Percentiles rank a stretch among this genome's conserved stretches.
These are phyloP conservation scores for Tuber indicum DNA, from an alignment of 495 filamentous ascomycete species.

Conservation along the genomic window DNA sequence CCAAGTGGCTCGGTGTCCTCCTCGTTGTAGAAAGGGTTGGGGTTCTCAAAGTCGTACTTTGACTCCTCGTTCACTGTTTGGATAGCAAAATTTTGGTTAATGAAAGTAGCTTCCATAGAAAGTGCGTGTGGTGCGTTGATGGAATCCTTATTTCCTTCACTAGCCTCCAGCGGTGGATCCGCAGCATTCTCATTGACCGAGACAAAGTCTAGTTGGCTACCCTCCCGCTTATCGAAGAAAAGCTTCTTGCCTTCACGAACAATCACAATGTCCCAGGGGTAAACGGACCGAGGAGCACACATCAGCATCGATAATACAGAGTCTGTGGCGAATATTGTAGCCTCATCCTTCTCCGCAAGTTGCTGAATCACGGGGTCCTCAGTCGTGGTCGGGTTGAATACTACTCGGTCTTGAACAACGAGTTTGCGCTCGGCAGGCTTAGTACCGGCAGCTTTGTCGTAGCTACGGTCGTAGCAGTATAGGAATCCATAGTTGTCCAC, in stretches of 20 bases:
- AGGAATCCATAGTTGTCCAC: slow-evolving; percentile 93
- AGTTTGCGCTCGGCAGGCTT: slow-evolving; percentile 82
- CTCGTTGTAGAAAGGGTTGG: slow-evolving; percentile 96
- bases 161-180: slow-evolving; percentile 82
- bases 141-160: slow-evolving; percentile 86
- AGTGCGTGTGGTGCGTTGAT: slow-evolving; percentile 88
- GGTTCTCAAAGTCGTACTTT: slow-evolving; percentile 74
- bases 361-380: slow-evolving; percentile 96
- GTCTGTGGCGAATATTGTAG: slow-evolving; percentile 93
- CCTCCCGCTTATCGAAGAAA: slow-evolving; percentile 96
- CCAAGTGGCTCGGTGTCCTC: slow-evolving; percentile 90
- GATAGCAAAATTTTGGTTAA: slow-evolving; percentile 98
- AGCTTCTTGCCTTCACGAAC: slow-evolving; percentile 85
- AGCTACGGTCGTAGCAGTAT: slow-evolving; percentile 91
- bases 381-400: slow-evolving; percentile 95
- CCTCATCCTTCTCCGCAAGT: slow-evolving; percentile 90
- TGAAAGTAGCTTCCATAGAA: slow-evolving; percentile 94
- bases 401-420: slow-evolving; percentile 78
- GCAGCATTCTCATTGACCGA: slow-evolving; percentile 99
- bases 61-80: slow-evolving; percentile 81
- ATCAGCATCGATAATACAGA: slow-evolving; percentile 98
- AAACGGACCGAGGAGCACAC: slow-evolving; percentile 90
- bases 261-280: slow-evolving; percentile 97
- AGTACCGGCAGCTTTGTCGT: slow-evolving; percentile 76
- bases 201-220: slow-evolving; percentile 87